phyloP scores from a whole-genome alignment of 2,329 filamentous ascomycete genomes.

The Botryosphaeria dothidea region DNA sequence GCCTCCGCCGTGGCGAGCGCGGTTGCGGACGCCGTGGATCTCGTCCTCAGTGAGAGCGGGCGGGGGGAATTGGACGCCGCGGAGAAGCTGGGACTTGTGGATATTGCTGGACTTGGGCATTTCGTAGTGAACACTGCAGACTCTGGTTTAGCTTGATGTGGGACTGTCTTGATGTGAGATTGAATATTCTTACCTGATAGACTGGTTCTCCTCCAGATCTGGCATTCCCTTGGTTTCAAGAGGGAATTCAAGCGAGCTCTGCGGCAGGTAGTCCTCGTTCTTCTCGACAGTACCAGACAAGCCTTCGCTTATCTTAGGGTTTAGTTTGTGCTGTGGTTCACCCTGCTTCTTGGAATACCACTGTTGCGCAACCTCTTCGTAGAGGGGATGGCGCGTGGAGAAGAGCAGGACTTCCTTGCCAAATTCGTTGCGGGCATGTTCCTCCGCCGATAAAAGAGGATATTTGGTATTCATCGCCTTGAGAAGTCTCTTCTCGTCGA shows the following conservation, averaged over 20 bases:
- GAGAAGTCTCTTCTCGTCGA: constrained; percentile 85
- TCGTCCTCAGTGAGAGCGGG: constrained; percentile 75
- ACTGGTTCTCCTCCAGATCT: constrained; percentile 79
- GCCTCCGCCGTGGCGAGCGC: constrained; percentile 68
- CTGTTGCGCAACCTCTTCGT: constrained; percentile 77
- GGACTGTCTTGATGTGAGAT: not conserved
- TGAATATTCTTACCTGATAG: constrained; percentile 68
- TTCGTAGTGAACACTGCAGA: constrained; percentile 74
- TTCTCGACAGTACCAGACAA: constrained; percentile 80
- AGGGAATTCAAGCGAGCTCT: constrained; percentile 77
- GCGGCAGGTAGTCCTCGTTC: constrained; percentile 80
- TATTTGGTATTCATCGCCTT: constrained; percentile 82
- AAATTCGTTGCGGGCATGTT: constrained; percentile 73
- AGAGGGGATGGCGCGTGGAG: constrained; percentile 80
- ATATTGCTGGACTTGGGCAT: constrained; percentile 71
- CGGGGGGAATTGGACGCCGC: constrained; percentile 72
- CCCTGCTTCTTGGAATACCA: constrained; percentile 92
- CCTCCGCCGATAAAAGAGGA: constrained; percentile 73
- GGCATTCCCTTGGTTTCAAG: constrained; percentile 72
- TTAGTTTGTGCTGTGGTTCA: constrained; percentile 66
- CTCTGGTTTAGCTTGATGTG: constrained; percentile 30
- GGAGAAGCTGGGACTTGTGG: constrained; percentile 93
- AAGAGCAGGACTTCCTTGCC: constrained; percentile 83
- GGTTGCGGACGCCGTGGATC: constrained; percentile 69
- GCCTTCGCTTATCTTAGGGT: constrained; percentile 73